Conservation (phyloP, 352 stramenopile genomes). For the Phytophthora ohioensis region DNA sequence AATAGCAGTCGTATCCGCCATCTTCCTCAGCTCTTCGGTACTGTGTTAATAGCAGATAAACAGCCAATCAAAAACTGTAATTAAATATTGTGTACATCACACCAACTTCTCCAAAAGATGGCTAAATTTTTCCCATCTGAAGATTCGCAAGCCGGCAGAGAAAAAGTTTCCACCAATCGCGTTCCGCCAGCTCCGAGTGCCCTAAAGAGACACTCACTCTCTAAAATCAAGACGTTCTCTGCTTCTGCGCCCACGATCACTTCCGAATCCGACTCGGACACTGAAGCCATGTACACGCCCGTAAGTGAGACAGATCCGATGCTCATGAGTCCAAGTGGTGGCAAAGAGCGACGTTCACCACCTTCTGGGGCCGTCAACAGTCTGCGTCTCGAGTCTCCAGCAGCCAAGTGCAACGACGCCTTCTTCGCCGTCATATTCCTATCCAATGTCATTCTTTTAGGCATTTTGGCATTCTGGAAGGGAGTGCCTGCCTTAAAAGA, state of each 20-base stretch:
- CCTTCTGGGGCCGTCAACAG: slow-evolving; percentile 51
- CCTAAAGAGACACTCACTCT: slow-evolving; percentile 6
- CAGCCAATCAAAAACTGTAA: background rate
- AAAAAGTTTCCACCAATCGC: slow-evolving; percentile 23
- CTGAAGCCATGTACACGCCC: slow-evolving; percentile 74
- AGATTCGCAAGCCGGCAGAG: slow-evolving; percentile 1
- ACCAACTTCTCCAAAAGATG: slow-evolving; percentile 3
- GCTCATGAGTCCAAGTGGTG: slow-evolving; percentile 56
- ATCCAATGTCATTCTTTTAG: slow-evolving; percentile 63
- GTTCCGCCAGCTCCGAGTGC: slow-evolving; percentile 1
- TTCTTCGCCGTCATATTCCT: slow-evolving; percentile 82
- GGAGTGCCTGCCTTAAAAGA: slow-evolving; percentile 65
- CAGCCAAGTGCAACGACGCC: slow-evolving; percentile 77
- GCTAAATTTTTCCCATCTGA: slow-evolving; percentile 9
- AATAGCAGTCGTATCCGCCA: slow-evolving; percentile 9
- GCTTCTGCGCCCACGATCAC: slow-evolving; percentile 21
- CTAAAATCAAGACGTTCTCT: slow-evolving; percentile 25
- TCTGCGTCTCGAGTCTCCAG: slow-evolving; percentile 65
- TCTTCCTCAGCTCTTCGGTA: background rate
- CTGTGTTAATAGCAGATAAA: background rate
- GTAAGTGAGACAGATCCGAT: slow-evolving; percentile 82
- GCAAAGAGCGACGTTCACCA: slow-evolving; percentile 40
- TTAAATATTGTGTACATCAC: slow-evolving; percentile 5
- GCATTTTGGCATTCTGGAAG: slow-evolving; percentile 73
- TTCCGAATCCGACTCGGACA: slow-evolving; percentile 37